Conservation (phyloP, 768 basidiomycete species). For the Candolleomyces aberdarensis region DNA sequence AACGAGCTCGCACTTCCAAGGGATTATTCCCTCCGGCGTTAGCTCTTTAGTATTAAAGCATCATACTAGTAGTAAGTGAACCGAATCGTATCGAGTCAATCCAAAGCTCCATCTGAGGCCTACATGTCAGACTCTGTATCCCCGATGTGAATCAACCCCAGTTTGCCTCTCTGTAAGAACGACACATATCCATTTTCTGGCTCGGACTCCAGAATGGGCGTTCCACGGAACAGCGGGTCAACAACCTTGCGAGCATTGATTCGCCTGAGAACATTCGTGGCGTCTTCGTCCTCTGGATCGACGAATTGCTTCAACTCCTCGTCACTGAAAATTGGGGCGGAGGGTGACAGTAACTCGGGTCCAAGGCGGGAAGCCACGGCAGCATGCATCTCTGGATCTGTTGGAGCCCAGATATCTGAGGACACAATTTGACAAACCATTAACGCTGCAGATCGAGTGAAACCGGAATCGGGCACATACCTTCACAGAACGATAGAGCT, state of each 20-base stretch:
- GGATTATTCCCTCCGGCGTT: no score
- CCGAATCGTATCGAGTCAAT: neutral
- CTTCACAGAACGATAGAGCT: slow-evolving; percentile 18
- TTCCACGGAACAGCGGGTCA: slow-evolving; percentile 14
- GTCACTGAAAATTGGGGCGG: slow-evolving; percentile 19
- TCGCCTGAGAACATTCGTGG: slow-evolving; percentile 12
- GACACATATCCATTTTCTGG: slow-evolving; percentile 14
- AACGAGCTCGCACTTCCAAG: no score
- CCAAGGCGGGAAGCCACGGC: slow-evolving; percentile 22
- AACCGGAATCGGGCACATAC: neutral
- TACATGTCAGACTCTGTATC: neutral
- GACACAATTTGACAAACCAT: neutral
- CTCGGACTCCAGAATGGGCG: slow-evolving; percentile 11
- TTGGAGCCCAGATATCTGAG: slow-evolving; percentile 23
- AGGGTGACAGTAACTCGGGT: slow-evolving; percentile 18
- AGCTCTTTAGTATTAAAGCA: no score
- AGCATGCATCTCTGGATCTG: slow-evolving; percentile 23
- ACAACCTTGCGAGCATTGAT: slow-evolving; percentile 18
- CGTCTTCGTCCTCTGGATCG: slow-evolving; percentile 15
- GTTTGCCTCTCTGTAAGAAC: slow-evolving; percentile 10
- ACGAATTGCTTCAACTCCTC: slow-evolving; percentile 18
- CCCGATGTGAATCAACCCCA: slow-evolving; percentile 10
- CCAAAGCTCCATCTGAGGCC: neutral
- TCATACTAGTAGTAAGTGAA: no score
- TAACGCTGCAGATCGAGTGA: neutral